These are phyloP conservation scores for Rhododendron ovatum DNA, from an alignment of 148 eudicot genomes.

Conservation along the genomic window DNA sequence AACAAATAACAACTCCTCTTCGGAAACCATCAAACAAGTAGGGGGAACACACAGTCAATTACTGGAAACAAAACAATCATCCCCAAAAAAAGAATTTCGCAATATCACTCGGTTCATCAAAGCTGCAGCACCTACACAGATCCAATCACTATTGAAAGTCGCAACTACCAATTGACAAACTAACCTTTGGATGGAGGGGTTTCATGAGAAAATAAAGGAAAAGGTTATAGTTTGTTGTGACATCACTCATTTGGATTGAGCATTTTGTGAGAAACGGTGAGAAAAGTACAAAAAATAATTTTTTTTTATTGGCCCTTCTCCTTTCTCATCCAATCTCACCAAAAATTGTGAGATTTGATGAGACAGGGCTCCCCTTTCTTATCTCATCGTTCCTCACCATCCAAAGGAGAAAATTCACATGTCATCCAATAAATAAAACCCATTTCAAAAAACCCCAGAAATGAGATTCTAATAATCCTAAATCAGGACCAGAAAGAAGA, in stretches of 20 bases:
- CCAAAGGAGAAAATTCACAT: neutral
- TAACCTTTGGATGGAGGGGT: neutral
- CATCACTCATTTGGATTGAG: neutral
- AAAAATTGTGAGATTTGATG: neutral
- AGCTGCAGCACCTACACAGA: constrained; percentile 4
- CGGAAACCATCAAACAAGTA: constrained; percentile 1
- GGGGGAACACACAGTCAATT: neutral
- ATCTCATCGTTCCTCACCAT: neutral
- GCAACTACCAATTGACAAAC: constrained; percentile 1
- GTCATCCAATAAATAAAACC: constrained; percentile 1
- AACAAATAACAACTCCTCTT: neutral
- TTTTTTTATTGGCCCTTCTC: neutral
- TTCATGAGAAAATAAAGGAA: neutral
- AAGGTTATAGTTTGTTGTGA: neutral
- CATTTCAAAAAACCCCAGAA: neutral
- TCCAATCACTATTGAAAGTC: neutral
- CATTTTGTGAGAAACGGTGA: neutral
- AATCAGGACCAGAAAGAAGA: neutral
- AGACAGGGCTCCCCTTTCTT: neutral
- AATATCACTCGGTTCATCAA: neutral
- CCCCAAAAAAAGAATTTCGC: neutral
- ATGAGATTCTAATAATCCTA: neutral
- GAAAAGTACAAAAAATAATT: neutral
- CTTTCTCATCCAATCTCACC: neutral
- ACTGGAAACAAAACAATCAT: neutral